Base-by-base conservation (phyloP, 306 rosid species). In the Prunus salicina region DNA sequence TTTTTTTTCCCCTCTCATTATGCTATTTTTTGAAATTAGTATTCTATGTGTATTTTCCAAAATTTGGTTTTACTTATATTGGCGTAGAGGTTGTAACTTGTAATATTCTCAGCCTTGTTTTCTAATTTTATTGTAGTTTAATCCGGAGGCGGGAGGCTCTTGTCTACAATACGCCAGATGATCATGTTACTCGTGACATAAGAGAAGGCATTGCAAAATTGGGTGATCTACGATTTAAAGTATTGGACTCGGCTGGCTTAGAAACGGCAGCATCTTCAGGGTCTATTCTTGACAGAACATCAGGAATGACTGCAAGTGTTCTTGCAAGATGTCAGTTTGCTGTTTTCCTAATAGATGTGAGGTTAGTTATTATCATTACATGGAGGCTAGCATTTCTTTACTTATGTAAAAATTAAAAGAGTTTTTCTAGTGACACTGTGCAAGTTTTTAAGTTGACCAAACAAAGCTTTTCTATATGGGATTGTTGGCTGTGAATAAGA, bases 91-190 rank as follows among this genome's bases (percentile, higher is more conserved):
- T 57, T 57, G 63, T 22, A 57, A 57, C 30, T 22, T 57, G 63
- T 22, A 53, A 24, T 9, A 12, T 12, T 57, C 30, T 22, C 25
- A 24, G 63, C 63, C 30, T 57, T 57, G 63, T 24, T 5, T 57
- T 57, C 28, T 20, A 57, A 57, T 38, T 71, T 61, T 18, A 28
- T 50, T 61, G 32, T 75, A 91, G 96, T n/a, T 84, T 95, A 25
- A 92, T 95, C 75, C 86, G 87, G 66, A 83, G 98, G 85, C 88
- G 97, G 78, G 98, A 95, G 83, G 97, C 98, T 32, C 93, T 95
- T 27, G 98, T 95, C 3, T 90, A 88, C 83, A 95, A 95, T 81
- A 95, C 98, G 4, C 98, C 97, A 0, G 81, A 89, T 38, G 97
- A 95, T 83, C 98, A 95, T 75, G 98, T 95, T 57, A 95, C 98